Evolutionary conservation across 352 stramenopile species (phyloP).

Genomic region (Globisporangium echinulatum): DNA sequence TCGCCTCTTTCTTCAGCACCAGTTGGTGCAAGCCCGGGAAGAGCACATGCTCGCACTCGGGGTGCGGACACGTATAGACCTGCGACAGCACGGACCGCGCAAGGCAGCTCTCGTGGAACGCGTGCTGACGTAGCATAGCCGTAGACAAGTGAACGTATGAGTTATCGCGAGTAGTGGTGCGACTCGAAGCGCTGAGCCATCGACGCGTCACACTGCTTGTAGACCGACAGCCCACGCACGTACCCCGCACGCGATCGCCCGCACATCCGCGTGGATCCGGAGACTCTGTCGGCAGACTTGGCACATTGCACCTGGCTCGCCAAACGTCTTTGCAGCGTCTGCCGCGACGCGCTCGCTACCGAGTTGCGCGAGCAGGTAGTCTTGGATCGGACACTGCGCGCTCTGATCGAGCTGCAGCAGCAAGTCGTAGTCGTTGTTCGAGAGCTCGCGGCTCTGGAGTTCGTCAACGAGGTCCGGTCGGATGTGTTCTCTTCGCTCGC

Average conservation of each 20-base stretch:
- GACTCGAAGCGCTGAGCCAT: not conserved
- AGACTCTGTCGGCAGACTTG: constrained; percentile 57
- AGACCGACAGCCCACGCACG: not conserved
- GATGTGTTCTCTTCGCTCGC: constrained; percentile 16
- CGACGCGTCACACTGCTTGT: not conserved
- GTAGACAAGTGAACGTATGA: no score
- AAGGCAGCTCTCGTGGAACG: constrained; percentile 75
- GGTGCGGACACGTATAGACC: constrained; percentile 45
- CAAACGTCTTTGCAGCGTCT: constrained; percentile 45
- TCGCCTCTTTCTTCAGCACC: constrained; percentile 9
- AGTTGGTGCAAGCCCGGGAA: constrained; percentile 55
- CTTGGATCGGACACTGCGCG: constrained; percentile 58
- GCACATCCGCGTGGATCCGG: constrained; percentile 47
- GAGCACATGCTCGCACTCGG: constrained; percentile 37
- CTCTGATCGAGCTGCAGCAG: constrained; percentile 60
- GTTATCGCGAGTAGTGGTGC: not conserved
- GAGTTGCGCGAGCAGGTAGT: constrained; percentile 58
- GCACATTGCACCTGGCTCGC: constrained; percentile 28
- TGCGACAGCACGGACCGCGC: constrained; percentile 61
- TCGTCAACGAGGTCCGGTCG: constrained; percentile 33
- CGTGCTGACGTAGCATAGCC: constrained; percentile 28
- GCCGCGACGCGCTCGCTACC: constrained; percentile 34
- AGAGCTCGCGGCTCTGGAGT: constrained; percentile 66
- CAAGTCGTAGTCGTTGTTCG: constrained; percentile 81
- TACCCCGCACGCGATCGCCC: constrained; percentile 49